Conservation (phyloP, 1,284 basidiomycete species). For the Omphalotus olearius region DNA sequence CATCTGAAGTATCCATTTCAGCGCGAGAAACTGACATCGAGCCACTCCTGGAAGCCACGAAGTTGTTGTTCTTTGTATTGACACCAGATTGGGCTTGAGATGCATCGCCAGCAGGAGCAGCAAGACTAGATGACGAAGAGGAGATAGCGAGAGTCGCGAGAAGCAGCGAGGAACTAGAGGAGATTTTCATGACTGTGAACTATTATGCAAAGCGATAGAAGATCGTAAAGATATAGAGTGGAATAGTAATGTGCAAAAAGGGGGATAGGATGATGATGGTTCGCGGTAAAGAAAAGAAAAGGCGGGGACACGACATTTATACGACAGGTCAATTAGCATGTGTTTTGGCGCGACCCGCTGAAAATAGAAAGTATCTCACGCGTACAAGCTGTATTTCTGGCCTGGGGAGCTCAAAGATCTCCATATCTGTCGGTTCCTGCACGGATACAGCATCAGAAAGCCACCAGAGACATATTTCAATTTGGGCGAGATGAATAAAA, state of each 20-base stretch:
- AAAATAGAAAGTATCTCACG: too few relatives aligned
- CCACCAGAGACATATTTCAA: too few relatives aligned
- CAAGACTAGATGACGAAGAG: slow-evolving; percentile 36
- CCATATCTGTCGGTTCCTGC: too few relatives aligned
- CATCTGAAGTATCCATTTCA: not conserved
- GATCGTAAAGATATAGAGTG: slow-evolving; percentile 9
- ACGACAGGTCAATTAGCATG: not conserved
- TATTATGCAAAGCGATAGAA: not conserved
- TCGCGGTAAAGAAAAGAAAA: slow-evolving; percentile 11
- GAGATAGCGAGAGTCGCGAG: slow-evolving; percentile 42
- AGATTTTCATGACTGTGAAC: slow-evolving; percentile 34
- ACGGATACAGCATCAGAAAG: too few relatives aligned
- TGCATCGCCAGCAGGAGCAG: slow-evolving; percentile 33
- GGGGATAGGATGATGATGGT: slow-evolving; percentile 16
- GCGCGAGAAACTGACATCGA: slow-evolving; percentile 7
- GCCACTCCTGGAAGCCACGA: slow-evolving; percentile 7
- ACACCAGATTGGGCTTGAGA: slow-evolving; percentile 14
- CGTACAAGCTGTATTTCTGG: too few relatives aligned
- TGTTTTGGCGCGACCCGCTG: too few relatives aligned
- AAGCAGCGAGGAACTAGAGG: slow-evolving; percentile 40
- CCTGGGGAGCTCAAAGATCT: too few relatives aligned
- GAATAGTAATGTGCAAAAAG: slow-evolving; percentile 12
- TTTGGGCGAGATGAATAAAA: too few relatives aligned
- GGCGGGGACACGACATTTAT: slow-evolving; percentile 4
- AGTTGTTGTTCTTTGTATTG: slow-evolving; percentile 9